phyloP scores from a whole-genome alignment of 768 basidiomycete genomes.

The Hypholoma sublateritium region DNA sequence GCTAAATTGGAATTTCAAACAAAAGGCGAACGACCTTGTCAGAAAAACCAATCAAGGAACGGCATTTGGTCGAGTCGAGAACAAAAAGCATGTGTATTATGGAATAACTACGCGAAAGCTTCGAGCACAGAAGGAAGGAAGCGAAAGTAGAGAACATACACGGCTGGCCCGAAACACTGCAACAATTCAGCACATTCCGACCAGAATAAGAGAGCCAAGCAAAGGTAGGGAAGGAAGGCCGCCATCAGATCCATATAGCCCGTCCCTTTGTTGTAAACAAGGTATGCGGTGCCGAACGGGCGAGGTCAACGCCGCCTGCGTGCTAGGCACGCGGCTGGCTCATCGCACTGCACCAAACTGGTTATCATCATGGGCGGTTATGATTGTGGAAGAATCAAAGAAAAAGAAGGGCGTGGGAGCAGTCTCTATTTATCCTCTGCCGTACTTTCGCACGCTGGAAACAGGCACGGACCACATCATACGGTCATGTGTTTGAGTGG shows the following conservation, averaged over 20 bases:
- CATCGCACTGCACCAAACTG: conserved; percentile 14
- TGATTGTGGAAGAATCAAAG: conserved; percentile 18
- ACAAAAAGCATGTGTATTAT: no score
- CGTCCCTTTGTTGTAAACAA: conserved; percentile 16
- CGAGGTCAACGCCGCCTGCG: conserved; percentile 13
- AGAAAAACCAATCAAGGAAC: no score
- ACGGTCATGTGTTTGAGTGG: neutral
- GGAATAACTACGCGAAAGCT: no score
- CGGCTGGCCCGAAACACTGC: no score
- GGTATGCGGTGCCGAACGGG: conserved; percentile 17
- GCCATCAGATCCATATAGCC: conserved; percentile 15
- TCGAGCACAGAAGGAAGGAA: no score
- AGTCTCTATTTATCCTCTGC: neutral
- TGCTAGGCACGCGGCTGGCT: conserved; percentile 9
- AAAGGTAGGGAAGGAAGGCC: neutral
- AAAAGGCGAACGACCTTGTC: no score
- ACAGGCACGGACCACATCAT: neutral
- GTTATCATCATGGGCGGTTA: conserved; percentile 14
- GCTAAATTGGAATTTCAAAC: no score
- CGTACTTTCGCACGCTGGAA: neutral
- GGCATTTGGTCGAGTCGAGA: no score
- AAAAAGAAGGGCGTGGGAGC: conserved; percentile 2
- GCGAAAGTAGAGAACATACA: no score
- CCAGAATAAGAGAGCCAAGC: no score
- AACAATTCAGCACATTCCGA: no score